Percentiles rank a stretch among this genome's conserved stretches.
Conservation (phyloP, 169 alveolate genomes). For the Plasmodium relictum region DNA sequence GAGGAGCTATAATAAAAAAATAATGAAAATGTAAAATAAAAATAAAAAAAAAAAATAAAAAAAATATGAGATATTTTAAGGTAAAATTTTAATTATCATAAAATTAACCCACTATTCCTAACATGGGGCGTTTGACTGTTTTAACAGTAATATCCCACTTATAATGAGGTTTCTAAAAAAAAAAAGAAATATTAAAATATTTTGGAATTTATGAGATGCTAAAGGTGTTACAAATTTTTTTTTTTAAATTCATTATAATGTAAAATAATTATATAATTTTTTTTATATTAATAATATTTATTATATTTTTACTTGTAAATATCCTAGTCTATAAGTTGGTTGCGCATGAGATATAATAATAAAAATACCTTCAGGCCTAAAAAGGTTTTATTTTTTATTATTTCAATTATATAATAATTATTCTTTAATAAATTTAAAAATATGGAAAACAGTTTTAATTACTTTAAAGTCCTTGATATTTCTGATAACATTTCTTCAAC, state of each 20-base stretch:
- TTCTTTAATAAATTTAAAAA: background rate
- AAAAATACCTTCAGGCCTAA: conserved; percentile 68
- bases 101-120: conserved; percentile 69
- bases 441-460: background rate
- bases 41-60: conserved; percentile 6
- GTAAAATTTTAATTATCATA: background rate
- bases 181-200: background rate
- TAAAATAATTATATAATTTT: background rate
- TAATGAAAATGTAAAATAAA: background rate
- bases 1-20: conserved; percentile 45
- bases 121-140: conserved; percentile 70
- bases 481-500: conserved; percentile 72
- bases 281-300: background rate
- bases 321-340: conserved; percentile 73
- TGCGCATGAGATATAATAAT: conserved; percentile 76
- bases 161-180: conserved; percentile 34
- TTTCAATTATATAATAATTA: background rate
- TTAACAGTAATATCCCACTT: conserved; percentile 68
- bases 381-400: background rate
- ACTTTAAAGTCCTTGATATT: conserved; percentile 71
- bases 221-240: background rate
- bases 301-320: conserved; percentile 34
- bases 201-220: background rate
- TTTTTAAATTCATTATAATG: background rate
- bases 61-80: background rate